Base-by-base conservation (phyloP, 192 early-diverging fungal species). In the Coemansia pectinata region DNA sequence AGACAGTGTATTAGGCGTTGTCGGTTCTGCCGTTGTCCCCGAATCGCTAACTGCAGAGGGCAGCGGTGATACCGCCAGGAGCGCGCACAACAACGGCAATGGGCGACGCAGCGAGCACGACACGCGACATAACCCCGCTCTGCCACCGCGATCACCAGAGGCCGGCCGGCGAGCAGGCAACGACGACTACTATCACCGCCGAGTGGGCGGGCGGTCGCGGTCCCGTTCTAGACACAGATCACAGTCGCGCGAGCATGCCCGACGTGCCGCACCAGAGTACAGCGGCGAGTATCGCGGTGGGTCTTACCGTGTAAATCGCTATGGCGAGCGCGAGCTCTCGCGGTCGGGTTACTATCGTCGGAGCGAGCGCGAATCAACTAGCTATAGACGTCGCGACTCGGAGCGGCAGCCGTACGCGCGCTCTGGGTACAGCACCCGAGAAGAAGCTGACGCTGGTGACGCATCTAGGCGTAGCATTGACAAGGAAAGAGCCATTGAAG, bases 401-500 rank as follows among this genome's bases (percentile, higher is more conserved):
- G 79, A 69, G 38, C 64, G 79, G 50, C 50, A 44, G 27, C 39
- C 67, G 10, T 76, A 81, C 41, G 45, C 73, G 34, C 66, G 73
- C 5, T 27, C 66, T 1, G 71, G 67, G 34, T 76, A 76, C 15
- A 33, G 59, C 5, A 42, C 50, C 1, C 48, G 80, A 1, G 74
- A 71, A 0, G 75, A 74, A 21, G 33, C 34, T 4, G 69, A 60
- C 15, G 69, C 58, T 14, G 80, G 71, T 23, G 76, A 73, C 27
- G 17, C 33, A 23, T 66, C 27, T 31, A 57, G 57, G n/a, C 74
- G 80, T 3, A 76, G 66, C 31, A 60, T 77, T 3, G 80, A 77
- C 48, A 83, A 83, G 59, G 80, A 83, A 4, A 55, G 75, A 1
- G 80, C 80, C 0, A 83, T 83, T 48, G 80, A 83, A 23, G 80